Evolutionary conservation across 192 early-diverging fungal genomes (phyloP).

Genomic region (Coemansia sp.): DNA sequence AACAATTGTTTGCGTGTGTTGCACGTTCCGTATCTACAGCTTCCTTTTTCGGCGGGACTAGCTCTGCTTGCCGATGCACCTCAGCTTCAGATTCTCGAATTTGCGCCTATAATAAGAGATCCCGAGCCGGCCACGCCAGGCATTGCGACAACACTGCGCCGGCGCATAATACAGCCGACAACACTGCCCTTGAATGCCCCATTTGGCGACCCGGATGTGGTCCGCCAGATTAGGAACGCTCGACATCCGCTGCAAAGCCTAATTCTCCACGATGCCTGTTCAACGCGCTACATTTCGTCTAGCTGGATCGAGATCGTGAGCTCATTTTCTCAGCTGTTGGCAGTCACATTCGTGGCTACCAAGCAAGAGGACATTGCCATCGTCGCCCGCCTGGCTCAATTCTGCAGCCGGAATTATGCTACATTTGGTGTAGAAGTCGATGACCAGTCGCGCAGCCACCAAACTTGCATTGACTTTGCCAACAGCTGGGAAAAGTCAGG

Average conservation of each 20-base stretch:
- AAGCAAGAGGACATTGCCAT: conserved; percentile 28
- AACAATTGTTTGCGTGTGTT: conserved; percentile 32
- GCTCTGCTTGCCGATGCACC: conserved; percentile 31
- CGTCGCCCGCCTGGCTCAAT: conserved; percentile 23
- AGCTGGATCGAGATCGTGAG: conserved; percentile 51
- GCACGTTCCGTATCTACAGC: conserved; percentile 39
- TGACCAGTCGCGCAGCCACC: conserved; percentile 36
- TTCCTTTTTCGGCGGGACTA: conserved; percentile 29
- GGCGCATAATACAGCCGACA: conserved; percentile 20
- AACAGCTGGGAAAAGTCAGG: conserved; percentile 40
- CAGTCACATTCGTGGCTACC: conserved; percentile 40
- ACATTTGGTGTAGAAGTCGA: conserved; percentile 35
- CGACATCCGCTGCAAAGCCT: conserved; percentile 44
- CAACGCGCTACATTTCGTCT: conserved; percentile 36
- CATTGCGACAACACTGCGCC: conserved; percentile 34
- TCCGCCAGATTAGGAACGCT: conserved; percentile 24
- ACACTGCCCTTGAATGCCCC: conserved; percentile 25
- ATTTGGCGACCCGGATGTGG: conserved; percentile 41
- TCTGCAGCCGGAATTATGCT: conserved; percentile 37
- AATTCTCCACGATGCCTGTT: conserved; percentile 43
- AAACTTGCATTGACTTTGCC: conserved; percentile 47
- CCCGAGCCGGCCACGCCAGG: conserved; percentile 12
- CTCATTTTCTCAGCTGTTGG: conserved; percentile 21
- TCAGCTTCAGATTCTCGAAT: conserved; percentile 41
- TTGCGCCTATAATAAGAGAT: conserved; percentile 21